phyloP scores from a whole-genome alignment of 1,139 yeast genomes.

The Saccharomyces pastorianus region DNA sequence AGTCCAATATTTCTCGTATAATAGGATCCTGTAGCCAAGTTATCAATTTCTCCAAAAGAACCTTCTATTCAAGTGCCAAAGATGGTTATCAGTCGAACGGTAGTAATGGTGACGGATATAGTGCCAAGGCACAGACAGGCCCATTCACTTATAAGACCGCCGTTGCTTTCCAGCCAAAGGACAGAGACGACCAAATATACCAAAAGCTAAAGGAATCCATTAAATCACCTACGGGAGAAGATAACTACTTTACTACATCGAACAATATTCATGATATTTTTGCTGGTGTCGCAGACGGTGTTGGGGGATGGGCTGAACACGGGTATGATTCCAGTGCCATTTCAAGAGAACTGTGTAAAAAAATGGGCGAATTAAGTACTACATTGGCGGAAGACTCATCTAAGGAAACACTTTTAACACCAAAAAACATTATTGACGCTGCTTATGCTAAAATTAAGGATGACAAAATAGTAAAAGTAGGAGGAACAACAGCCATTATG shows the following conservation, averaged over 20 bases:
- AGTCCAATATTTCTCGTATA: neutral
- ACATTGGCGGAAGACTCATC: slow-evolving; percentile 14
- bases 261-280: slow-evolving; percentile 37
- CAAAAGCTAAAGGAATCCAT: slow-evolving; percentile 31
- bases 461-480: slow-evolving; percentile 66
- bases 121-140: slow-evolving; percentile 3
- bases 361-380: slow-evolving; percentile 29
- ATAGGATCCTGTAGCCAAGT: neutral
- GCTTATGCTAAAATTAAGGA: slow-evolving; percentile 49
- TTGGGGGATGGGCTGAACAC: slow-evolving; percentile 93
- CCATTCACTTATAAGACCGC: slow-evolving; percentile 44
- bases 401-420: slow-evolving; percentile 26
- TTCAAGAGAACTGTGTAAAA: slow-evolving; percentile 56
- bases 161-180: slow-evolving; percentile 69
- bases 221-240: slow-evolving; percentile 75
- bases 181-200: slow-evolving; percentile 42
- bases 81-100: slow-evolving; percentile 4
- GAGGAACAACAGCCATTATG: slow-evolving; percentile 89
- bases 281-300: slow-evolving; percentile 94
- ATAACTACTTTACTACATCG: slow-evolving; percentile 57
- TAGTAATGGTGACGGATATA: slow-evolving; percentile 3
- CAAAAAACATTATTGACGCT: slow-evolving; percentile 43
- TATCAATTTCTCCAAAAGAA: slow-evolving; percentile 4
- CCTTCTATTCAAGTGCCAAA: slow-evolving; percentile 8
- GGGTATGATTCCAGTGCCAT: slow-evolving; percentile 86